Base-by-base conservation (phyloP, 1,139 yeast species). In the Magnusiomyces clavatus region DNA sequence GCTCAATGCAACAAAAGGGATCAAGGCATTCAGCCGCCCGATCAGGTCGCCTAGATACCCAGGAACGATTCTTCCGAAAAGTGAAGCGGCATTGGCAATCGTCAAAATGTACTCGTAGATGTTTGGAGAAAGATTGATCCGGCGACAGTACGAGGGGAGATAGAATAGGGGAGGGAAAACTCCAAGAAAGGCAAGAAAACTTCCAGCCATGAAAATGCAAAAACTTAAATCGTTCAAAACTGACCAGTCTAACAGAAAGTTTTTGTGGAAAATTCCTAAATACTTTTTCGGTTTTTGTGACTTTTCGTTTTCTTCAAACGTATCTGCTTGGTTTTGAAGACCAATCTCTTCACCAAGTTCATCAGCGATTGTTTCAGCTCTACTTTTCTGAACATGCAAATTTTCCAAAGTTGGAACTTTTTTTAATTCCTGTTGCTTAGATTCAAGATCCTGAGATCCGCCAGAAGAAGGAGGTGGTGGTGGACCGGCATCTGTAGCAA, bases 51-150 rank as follows among this genome's bases (percentile, higher is more conserved):
- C 76, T 13, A 74, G 6, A 42, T 67, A 60, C 1, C 81, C 80
- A 1, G 80, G 76, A 0, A 74, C 16, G 1, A 81, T 68, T 43
- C 85, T 66, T 2, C 83, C 84, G 11, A 77, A 53, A 39, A 75
- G 68, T 6, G 78, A 69, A 60, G 70, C 68, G 2, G 77, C 80
- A 49, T 80, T 75, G 34, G 77, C 70, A 29, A 79, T 71, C 1
- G 83, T 71, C 13, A 79, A 73, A 48, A 62, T 57, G 57, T 65
- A 63, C 43, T 52, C 51, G 38, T 57, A 53, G 43, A 60, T 56
- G 48, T 49, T 56, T 42, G 55, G 58, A 61, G 69, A 62, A 63
- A 54, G 43, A 14, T 43, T 43, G 5, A 43, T 35, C 17, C 11
- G 20, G 8, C 36, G 10, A 6, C 52, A 48, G 40, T 39, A 52